These are phyloP conservation scores for Claviceps purpurea DNA, from an alignment of 2,329 filamentous ascomycete genomes.

Conservation along the genomic window DNA sequence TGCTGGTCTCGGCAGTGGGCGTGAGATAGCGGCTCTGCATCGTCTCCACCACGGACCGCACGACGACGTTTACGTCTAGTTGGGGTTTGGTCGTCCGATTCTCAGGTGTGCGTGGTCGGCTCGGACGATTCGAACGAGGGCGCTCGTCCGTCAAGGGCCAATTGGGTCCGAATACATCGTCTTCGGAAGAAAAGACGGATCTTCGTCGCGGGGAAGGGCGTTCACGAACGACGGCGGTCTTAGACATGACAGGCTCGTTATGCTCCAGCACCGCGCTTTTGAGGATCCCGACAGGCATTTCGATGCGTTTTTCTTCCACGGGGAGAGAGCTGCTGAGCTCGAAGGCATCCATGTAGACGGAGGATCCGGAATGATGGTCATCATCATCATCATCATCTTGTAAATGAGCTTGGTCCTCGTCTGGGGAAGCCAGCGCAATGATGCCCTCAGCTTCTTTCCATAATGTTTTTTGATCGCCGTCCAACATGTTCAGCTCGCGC, in stretches of 20 bases:
- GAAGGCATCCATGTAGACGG: constrained; percentile 26
- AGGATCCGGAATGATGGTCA: constrained; percentile 23
- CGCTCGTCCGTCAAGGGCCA: constrained; percentile 30
- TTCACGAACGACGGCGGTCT: constrained; percentile 40
- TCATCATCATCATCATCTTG: constrained; percentile 12
- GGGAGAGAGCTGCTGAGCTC: constrained; percentile 30
- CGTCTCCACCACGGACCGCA: constrained; percentile 49
- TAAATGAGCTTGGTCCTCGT: constrained; percentile 35
- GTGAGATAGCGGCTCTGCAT: constrained; percentile 42
- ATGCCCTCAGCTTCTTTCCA: constrained; percentile 81
- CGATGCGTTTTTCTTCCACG: constrained; percentile 27
- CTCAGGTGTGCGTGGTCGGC: constrained; percentile 28
- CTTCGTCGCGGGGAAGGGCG: constrained; percentile 38
- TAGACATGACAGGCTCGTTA: constrained; percentile 30
- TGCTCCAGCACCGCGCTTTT: constrained; percentile 27
- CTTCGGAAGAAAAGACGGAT: constrained; percentile 52
- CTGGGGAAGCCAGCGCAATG: constrained; percentile 66
- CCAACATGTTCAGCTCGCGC: constrained; percentile 49
- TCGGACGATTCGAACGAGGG: constrained; percentile 21
- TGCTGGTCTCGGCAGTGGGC: constrained; percentile 19
- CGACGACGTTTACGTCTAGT: constrained; percentile 32
- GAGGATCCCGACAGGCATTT: constrained; percentile 27
- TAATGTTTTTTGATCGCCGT: constrained; percentile 44
- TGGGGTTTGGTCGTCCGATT: constrained; percentile 19
- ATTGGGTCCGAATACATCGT: constrained; percentile 49